Evolutionary conservation across 2,329 filamentous ascomycete genomes (phyloP).

Genomic region (Bimuria novae-zelandiae): DNA sequence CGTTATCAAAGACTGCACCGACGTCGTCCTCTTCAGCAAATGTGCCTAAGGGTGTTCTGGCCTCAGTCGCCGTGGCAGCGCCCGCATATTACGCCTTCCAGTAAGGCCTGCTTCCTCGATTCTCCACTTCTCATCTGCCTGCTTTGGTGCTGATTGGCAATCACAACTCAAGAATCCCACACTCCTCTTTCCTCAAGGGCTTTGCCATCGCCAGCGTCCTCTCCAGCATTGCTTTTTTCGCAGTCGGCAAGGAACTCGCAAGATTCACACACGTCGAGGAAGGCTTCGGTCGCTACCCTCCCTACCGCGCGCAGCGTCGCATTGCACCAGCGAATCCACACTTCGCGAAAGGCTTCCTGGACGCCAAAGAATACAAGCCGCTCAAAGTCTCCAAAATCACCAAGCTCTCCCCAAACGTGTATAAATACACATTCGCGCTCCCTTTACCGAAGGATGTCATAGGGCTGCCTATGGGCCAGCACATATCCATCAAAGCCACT

Average conservation of each 20-base stretch:
- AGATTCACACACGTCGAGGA: conserved; percentile 47
- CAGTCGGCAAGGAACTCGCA: conserved; percentile 40
- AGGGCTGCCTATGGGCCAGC: conserved; percentile 44
- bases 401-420: conserved; percentile 23
- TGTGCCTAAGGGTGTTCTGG: conserved; percentile 13
- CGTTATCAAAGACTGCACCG: conserved; percentile 3
- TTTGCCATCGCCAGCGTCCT: conserved; percentile 25
- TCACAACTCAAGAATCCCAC: conserved; percentile 9
- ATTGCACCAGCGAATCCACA: conserved; percentile 18
- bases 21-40: conserved; percentile 10
- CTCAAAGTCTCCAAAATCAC: conserved; percentile 48
- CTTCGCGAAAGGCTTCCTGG: conserved; percentile 52
- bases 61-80: conserved; percentile 15
- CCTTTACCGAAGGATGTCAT: conserved; percentile 28
- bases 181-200: conserved; percentile 14
- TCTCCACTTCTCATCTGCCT: background rate
- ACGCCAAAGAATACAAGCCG: conserved; percentile 53
- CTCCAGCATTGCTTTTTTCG: conserved; percentile 20
- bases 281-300: conserved; percentile 31
- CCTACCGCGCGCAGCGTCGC: conserved; percentile 14
- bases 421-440: conserved; percentile 31
- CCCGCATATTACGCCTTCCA: conserved; percentile 16
- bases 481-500: conserved; percentile 53
- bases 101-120: conserved; percentile 4
- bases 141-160: background rate